Percentiles rank a stretch among this genome's conserved stretches.
Conservation (phyloP, 768 basidiomycete genomes). For the Polyporus arcularius region DNA sequence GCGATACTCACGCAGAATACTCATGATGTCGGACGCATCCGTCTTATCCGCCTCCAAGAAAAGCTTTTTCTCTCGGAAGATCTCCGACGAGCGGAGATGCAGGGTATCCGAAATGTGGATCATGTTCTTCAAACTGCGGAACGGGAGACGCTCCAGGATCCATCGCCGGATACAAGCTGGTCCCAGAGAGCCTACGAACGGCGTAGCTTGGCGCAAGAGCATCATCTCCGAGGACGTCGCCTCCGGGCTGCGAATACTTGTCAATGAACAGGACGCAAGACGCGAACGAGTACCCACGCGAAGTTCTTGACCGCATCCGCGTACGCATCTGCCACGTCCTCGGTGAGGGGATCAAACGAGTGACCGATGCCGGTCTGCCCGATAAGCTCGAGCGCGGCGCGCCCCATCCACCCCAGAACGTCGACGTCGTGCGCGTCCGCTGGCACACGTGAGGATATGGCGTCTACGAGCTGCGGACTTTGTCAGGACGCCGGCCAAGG, state of each 20-base stretch:
- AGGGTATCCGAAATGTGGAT: constrained; percentile 39
- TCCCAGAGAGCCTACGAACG: constrained; percentile 14
- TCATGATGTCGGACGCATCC: constrained; percentile 47
- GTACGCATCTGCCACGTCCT: constrained; percentile 21
- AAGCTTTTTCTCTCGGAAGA: constrained; percentile 40
- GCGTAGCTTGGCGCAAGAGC: constrained; percentile 18
- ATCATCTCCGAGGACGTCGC: constrained; percentile 2
- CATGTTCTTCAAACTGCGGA: constrained; percentile 31
- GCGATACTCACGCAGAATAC: constrained; percentile 40
- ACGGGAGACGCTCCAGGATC: constrained; percentile 37
- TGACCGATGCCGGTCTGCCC: constrained; percentile 30
- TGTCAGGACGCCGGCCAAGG: neutral
- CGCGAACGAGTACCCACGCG: constrained; percentile 11
- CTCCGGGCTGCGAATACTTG: neutral
- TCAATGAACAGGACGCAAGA: neutral
- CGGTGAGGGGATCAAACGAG: constrained; percentile 27
- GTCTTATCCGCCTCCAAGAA: constrained; percentile 35
- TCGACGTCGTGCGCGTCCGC: constrained; percentile 19
- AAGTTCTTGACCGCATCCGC: constrained; percentile 27
- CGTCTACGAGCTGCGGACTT: constrained; percentile 20
- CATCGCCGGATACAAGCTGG: constrained; percentile 34
- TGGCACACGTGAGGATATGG: constrained; percentile 12
- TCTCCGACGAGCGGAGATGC: constrained; percentile 34
- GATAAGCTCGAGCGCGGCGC: constrained; percentile 28
- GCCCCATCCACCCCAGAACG: constrained; percentile 27